phyloP scores from a whole-genome alignment of 73 alveolate genomes.

The Paramecium pentaurelia region DNA sequence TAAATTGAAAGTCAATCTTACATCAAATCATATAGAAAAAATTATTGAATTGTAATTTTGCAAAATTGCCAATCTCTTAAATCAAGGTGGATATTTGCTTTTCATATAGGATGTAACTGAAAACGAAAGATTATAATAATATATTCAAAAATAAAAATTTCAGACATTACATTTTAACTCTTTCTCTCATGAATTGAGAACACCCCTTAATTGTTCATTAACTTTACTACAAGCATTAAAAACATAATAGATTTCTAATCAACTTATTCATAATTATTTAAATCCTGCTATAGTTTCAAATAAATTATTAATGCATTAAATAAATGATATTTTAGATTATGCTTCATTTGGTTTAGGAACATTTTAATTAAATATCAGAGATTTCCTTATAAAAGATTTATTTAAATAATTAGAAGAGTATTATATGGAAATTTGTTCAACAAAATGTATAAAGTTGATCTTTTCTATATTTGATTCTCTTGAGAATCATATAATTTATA shows the following conservation, averaged over 20 bases:
- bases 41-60: neutral
- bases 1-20: neutral
- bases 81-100: neutral
- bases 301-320: conserved; percentile 37
- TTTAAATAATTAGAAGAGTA: neutral
- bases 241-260: neutral
- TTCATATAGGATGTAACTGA: neutral
- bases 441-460: neutral
- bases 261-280: neutral
- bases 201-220: conserved; percentile 54
- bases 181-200: conserved; percentile 59
- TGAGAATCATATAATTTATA: neutral
- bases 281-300: conserved; percentile 48
- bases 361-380: neutral
- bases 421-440: neutral
- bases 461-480: neutral
- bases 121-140: neutral
- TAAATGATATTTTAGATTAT: conserved; percentile 58
- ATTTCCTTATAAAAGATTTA: neutral
- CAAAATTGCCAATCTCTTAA: neutral
- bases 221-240: conserved; percentile 41
- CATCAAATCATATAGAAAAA: neutral
- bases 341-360: conserved; percentile 45
- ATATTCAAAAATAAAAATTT: neutral
- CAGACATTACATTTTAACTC: conserved; percentile 46